Base-by-base conservation (phyloP, 352 stramenopile species). In the Pythium aristosporum region DNA sequence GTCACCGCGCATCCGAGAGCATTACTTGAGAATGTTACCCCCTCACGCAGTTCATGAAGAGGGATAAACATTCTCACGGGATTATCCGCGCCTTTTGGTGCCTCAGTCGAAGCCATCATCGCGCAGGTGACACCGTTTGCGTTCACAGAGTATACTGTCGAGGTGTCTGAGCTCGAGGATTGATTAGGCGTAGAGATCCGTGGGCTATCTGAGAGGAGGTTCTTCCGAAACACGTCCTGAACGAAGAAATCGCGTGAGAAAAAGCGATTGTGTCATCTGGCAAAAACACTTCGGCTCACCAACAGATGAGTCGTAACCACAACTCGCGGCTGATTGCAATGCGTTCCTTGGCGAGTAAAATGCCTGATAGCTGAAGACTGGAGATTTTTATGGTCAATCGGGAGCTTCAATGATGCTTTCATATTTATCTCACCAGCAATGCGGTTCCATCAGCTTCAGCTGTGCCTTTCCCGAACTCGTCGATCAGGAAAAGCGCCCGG, bases 381-480 rank as follows among this genome's bases (percentile, higher is more conserved):
- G 53, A 63, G 28, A 23, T 16, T 23, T 58, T 69, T 49, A 64
- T 66, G 60, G 62, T 20, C 44, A 61, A 21, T 18, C 8, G 34
- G 8, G 57, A 67, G 8, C 42, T 32, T 46, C 12, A 30, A 15
- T 44, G 3, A 28, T 43, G 37, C n/a, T 48, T 48, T 21, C 13
- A 7, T 1, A 0, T 39, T 13, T 47, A 8, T n/a, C 50, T 50
- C 75, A 96, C 87, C 72, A 96, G 39, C 30, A 96, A 68, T 10
- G 85, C 79, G 30, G 91, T 74, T 44, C 85, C 87, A 50, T 96
- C 87, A 10, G 84, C 59, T 63, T 89, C 81, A 49, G 80, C 75
- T 5, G 87, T 96, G 59, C 85, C 87, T 81, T 96, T 96, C 25
- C 85, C 87, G 48, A 94, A 96, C 57, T 96, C 87, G 58, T 96